A percentile compares a stretch with the other conserved stretches of the same genome.
These are phyloP conservation scores for Diaporthe caulivora DNA, from an alignment of 2,329 filamentous ascomycete species.

Conservation along the genomic window DNA sequence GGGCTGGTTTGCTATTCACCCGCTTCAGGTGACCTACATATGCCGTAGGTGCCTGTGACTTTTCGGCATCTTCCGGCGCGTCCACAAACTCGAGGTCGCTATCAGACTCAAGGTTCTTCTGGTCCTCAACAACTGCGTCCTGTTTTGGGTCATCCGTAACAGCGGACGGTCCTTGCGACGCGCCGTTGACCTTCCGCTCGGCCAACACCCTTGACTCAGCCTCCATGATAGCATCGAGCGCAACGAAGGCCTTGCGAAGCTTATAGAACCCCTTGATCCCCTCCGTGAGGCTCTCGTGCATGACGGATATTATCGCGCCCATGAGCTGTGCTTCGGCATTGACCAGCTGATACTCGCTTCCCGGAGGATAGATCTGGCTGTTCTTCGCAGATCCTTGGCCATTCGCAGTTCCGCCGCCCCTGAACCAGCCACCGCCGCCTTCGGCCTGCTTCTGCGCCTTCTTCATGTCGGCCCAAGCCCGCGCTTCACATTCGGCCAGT, in stretches of 20 bases:
- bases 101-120: conserved; percentile 42
- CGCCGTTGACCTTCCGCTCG: conserved; percentile 38
- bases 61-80: conserved; percentile 58
- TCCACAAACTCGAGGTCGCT: conserved; percentile 68
- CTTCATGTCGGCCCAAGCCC: conserved; percentile 81
- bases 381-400: conserved; percentile 52
- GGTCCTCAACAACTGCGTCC: background rate
- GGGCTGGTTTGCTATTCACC: conserved; percentile 37
- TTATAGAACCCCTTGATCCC: conserved; percentile 94
- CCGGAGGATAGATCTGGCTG: conserved; percentile 77
- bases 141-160: background rate
- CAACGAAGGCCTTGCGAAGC: conserved; percentile 87
- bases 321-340: conserved; percentile 90
- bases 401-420: conserved; percentile 40
- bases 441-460: conserved; percentile 75
- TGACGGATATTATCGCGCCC: conserved; percentile 86
- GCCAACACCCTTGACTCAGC: conserved; percentile 71
- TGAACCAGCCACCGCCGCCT: conserved; percentile 43
- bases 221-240: conserved; percentile 82
- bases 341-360: conserved; percentile 88
- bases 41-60: conserved; percentile 58
- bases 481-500: conserved; percentile 80
- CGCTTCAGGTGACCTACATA: conserved; percentile 61
- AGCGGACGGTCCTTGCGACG: background rate
- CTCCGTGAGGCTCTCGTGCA: conserved; percentile 94